Evolutionary conservation across 2,329 filamentous ascomycete genomes (phyloP), one percentile per base, ranked within the genome.

Genomic region (Paecilomyces sp.): DNA sequence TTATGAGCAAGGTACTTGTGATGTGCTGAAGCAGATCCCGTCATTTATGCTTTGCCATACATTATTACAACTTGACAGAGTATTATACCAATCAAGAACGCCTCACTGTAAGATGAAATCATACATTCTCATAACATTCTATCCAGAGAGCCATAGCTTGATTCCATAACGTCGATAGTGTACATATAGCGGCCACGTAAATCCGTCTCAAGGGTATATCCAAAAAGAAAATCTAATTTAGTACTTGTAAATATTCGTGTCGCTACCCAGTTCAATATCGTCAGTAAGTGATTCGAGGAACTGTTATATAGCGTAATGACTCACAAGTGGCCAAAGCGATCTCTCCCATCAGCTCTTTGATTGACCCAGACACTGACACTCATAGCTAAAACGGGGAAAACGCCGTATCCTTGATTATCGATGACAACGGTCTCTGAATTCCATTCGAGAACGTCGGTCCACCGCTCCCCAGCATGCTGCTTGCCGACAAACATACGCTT

Each of bases 341-440:
- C 76, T 64, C 81, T 78, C 0, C 82, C 83, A 51, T 81, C 74
- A 1, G 83, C 84, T 61, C 78, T 76, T 53, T 77, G 77, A 61
- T 83, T 81, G 0, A 87, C 85, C 82, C 84, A 90, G 2, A 89
- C 81, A 55, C 82, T 80, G 1, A 88, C 80, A 65, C 83, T 85
- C 41, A 79, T 76, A 5, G 77, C 77, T 11, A 74, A 73, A 47
- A 83, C 84, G 0, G 77, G 77, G 64, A 90, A 90, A 13, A 76
- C 60, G 0, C 83, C 87, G 66, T 78, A 87, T 0, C 87, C 87
- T 33, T 82, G 76, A 1, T 76, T 71, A 63, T 85, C 85, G 64
- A 90, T 87, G 15, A 74, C 71, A 0, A 89, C 82, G 62, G 83
- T 78, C 0, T 79, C 79, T 55, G 81, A 67, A 58, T 79, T 78